Conservation (phyloP, 108 stramenopile species). For the Cyclotella cryptica region DNA sequence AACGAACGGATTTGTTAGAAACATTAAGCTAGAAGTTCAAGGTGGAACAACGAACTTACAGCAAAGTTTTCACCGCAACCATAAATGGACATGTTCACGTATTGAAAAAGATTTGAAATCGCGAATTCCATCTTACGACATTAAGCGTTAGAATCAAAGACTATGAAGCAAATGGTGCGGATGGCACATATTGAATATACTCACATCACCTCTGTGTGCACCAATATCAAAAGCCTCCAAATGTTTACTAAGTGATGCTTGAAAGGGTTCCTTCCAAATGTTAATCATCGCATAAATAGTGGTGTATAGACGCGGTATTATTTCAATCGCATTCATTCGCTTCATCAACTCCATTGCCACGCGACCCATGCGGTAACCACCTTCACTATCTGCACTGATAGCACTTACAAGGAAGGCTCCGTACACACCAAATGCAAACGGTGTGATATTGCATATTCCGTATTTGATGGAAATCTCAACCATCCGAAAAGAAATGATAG, state of each 20-base stretch:
- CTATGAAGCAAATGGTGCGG: too few species aligned
- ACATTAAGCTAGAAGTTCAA: too few species aligned
- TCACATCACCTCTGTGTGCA: constrained; percentile 17
- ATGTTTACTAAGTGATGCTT: constrained; percentile 34
- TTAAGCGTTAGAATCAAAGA: too few species aligned
- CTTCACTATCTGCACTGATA: constrained; percentile 47
- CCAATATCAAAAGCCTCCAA: constrained; percentile 37
- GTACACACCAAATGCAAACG: constrained; percentile 49
- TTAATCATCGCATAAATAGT: constrained; percentile 39
- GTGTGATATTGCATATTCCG: constrained; percentile 30
- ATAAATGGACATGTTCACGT: constrained; percentile 15
- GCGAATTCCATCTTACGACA: constrained; percentile 44
- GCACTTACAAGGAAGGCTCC: constrained; percentile 46
- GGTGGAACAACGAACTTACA: background rate
- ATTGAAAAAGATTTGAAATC: constrained; percentile 16
- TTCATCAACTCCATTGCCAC: constrained; percentile 51
- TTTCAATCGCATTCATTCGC: constrained; percentile 15
- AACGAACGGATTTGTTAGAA: too few species aligned
- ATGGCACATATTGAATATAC: background rate
- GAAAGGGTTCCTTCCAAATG: constrained; percentile 42
- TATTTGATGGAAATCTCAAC: constrained; percentile 43
- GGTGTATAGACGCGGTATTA: constrained; percentile 36
- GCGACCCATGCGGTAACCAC: constrained; percentile 57
- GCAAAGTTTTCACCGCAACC: constrained; percentile 34
- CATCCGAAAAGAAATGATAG: constrained; percentile 54